A percentile compares a stretch with the other conserved stretches of the same genome.
These are phyloP conservation scores for Blastocystis hominis DNA, from an alignment of 352 stramenopile genomes.

Conservation along the genomic window DNA sequence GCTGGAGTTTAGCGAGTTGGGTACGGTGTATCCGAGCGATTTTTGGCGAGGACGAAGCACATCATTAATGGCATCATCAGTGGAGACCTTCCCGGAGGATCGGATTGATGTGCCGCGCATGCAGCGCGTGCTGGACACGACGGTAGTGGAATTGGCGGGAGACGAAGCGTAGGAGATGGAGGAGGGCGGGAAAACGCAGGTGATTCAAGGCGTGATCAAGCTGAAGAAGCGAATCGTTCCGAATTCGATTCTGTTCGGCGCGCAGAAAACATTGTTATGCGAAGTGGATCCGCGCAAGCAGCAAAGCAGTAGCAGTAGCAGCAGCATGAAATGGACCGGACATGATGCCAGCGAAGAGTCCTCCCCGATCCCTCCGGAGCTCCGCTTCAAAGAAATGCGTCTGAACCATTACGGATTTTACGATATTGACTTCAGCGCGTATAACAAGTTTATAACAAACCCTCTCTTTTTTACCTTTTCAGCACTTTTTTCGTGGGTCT, in stretches of 20 bases:
- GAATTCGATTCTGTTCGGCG: slow-evolving; percentile 1
- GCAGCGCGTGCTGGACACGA: not conserved
- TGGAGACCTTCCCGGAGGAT: slow-evolving; percentile 1
- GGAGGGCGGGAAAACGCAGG: not conserved
- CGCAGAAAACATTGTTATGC: not conserved
- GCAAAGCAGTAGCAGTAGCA: not conserved
- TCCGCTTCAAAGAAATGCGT: slow-evolving; percentile 47
- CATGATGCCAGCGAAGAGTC: not conserved
- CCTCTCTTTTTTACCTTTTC: not conserved
- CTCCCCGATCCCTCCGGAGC: not conserved
- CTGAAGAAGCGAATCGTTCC: slow-evolving; percentile 18
- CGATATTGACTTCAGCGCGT: slow-evolving; percentile 12
- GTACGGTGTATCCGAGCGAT: not conserved
- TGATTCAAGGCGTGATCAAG: not conserved
- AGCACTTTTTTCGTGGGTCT: slow-evolving; percentile 52
- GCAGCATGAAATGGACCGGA: not conserved
- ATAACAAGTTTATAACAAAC: not conserved
- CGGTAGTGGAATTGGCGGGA: not conserved
- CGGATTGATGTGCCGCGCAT: not conserved
- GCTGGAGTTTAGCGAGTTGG: not conserved
- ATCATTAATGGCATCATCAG: not conserved
- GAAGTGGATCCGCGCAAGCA: slow-evolving; percentile 32
- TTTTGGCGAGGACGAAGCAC: not conserved
- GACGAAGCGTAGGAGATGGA: not conserved
- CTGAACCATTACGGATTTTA: slow-evolving; percentile 51